Evolutionary conservation across 495 filamentous ascomycete genomes (phyloP).

Genomic region (Penicillium bovifimosum): DNA sequence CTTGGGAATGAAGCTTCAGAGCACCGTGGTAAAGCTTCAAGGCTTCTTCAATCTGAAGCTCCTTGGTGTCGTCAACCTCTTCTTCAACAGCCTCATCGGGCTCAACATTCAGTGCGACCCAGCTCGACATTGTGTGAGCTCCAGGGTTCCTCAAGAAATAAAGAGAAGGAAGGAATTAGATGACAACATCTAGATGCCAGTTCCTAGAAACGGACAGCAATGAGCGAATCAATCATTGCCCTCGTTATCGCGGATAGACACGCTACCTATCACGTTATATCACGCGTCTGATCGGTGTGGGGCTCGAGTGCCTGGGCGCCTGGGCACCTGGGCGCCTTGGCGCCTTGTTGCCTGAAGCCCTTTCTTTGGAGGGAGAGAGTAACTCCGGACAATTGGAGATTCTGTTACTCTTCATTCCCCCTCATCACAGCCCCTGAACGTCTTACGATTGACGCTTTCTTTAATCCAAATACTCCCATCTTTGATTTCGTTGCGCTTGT

Average conservation of each 20-base stretch:
- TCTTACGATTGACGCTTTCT: background rate
- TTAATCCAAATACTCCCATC: background rate
- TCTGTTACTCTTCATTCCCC: constrained; percentile 11
- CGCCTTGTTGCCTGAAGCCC: constrained; percentile 26
- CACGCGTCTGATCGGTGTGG: constrained; percentile 32
- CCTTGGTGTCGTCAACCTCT: constrained; percentile 90
- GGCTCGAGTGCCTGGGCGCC: constrained; percentile 19
- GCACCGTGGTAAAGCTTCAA: constrained; percentile 92
- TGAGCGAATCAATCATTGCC: background rate
- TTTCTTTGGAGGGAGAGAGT: background rate
- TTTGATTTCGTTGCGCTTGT: constrained; percentile 16
- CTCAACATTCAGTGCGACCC: constrained; percentile 84
- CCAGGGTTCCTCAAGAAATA: constrained; percentile 1
- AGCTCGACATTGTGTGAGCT: constrained; percentile 46
- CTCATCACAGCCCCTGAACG: constrained; percentile 8
- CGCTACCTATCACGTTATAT: too few species aligned
- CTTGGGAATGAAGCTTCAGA: constrained; percentile 86
- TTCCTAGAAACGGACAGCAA: background rate
- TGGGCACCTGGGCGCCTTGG: constrained; percentile 25
- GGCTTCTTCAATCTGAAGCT: constrained; percentile 95
- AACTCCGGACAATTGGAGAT: constrained; percentile 6
- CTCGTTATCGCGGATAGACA: constrained; percentile 11
- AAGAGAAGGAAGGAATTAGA: background rate
- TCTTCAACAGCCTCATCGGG: constrained; percentile 85
- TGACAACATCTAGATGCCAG: constrained; percentile 1